Percentiles rank a stretch among this genome's conserved stretches.
phyloP scores from a whole-genome alignment of 345 rosid genomes.

The Eucalyptus leucophloia region DNA sequence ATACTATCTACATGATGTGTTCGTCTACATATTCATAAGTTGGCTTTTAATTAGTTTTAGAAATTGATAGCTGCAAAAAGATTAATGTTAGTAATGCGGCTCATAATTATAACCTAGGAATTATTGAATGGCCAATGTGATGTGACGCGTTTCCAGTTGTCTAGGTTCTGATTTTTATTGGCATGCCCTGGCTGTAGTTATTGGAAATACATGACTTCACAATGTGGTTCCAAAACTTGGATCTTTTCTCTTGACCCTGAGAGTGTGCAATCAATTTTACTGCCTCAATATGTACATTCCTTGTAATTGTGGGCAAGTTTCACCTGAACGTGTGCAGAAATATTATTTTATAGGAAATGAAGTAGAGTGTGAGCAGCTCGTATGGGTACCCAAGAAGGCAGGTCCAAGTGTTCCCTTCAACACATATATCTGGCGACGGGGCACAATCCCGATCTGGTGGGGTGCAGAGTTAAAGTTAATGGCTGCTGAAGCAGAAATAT shows the following conservation, averaged over 20 bases:
- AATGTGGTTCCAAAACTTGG: neutral
- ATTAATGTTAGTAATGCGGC: neutral
- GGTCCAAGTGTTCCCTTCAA: constrained; percentile 78
- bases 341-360: constrained; percentile 73
- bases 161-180: neutral
- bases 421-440: constrained; percentile 88
- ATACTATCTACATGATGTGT: neutral
- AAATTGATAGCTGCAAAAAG: neutral
- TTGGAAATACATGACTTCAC: neutral
- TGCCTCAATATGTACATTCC: neutral
- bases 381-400: constrained; percentile 75
- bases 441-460: constrained; percentile 99
- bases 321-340: neutral
- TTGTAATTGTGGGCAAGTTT: neutral
- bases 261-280: neutral
- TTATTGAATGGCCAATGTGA: neutral
- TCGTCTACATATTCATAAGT: neutral
- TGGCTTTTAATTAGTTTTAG: neutral
- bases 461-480: constrained; percentile 93
- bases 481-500: constrained; percentile 94
- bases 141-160: neutral
- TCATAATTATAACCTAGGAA: neutral
- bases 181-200: neutral
- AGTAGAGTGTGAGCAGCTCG: constrained; percentile 96
- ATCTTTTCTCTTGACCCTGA: neutral